Percentiles rank a stretch among this genome's conserved stretches.
Conservation (phyloP, 2,329 filamentous ascomycete species). For the Plectosphaerella cucumerina region DNA sequence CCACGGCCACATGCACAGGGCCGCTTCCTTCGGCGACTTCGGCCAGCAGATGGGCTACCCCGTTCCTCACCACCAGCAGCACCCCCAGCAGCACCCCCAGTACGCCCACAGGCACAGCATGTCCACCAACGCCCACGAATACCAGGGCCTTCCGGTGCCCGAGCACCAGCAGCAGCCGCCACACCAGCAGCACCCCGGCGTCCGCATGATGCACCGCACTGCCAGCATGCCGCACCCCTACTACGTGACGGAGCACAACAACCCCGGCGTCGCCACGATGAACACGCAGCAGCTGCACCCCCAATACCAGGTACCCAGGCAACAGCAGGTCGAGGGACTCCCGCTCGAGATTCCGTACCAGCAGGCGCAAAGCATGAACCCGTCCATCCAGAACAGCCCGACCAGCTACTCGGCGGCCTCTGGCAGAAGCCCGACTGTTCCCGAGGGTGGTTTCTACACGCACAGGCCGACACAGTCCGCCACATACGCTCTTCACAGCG, state of each 20-base stretch:
- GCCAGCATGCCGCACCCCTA: conserved; percentile 41
- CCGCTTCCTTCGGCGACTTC: conserved; percentile 52
- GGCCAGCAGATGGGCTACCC: conserved; percentile 45
- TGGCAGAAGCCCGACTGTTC: conserved; percentile 47
- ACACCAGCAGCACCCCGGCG: conserved; percentile 29
- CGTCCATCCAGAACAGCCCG: conserved; percentile 55
- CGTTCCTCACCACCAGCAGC: conserved; percentile 31
- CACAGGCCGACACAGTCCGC: conserved; percentile 46
- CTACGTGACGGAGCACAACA: conserved; percentile 59
- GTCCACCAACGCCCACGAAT: conserved; percentile 37
- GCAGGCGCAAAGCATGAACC: conserved; percentile 36
- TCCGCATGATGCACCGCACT: conserved; percentile 46
- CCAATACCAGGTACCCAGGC: conserved; percentile 48
- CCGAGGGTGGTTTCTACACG: conserved; percentile 51
- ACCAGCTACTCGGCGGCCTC: conserved; percentile 53
- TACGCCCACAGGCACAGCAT: conserved; percentile 45
- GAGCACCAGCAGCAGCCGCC: conserved; percentile 22
- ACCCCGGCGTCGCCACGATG: conserved; percentile 59
- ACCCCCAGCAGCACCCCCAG: conserved; percentile 13
- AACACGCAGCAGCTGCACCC: conserved; percentile 46
- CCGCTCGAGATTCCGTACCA: conserved; percentile 47
- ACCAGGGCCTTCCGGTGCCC: conserved; percentile 34
- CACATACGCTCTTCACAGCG: conserved; percentile 42
- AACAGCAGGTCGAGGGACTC: conserved; percentile 38
- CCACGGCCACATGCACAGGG: conserved; percentile 42